Base-by-base conservation (phyloP, 345 rosid genomes). In the Raphanus sativus region DNA sequence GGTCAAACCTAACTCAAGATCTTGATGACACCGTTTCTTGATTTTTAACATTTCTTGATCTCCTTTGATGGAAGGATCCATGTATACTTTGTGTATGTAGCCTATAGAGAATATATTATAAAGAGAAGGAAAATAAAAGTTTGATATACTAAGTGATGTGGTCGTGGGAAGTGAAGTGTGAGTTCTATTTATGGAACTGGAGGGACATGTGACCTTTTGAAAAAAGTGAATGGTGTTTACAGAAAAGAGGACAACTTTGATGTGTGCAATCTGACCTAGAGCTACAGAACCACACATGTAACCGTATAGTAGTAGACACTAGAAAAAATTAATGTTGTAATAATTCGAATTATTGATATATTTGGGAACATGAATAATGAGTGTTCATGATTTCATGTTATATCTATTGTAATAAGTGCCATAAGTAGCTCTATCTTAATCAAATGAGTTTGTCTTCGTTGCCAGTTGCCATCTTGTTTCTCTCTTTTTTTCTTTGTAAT, bases 1-100 rank as follows among this genome's bases (percentile, higher is more conserved):
- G 70, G 85, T 84, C 63, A 91, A 92, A 81, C 89, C 94, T 81
- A 93, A 83, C 16, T 75, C 83, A 38, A 88, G 86, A 71, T 69
- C 71, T 16, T 77, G 75, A 69, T 74, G 58, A 16, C 30, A 9
- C 61, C 34, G 77, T 73, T 78, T 73, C 65, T 33, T 72, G 58
- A 17, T 8, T 62, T 56, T 45, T 9, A 32, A 70, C 76, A 71
- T 58, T 30, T 71, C 71, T 48, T 71, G 32, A 40, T 67, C 59
- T 73, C 21, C 58, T 24, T 26, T 78, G 74, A 25, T 48, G 29
- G 63, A 73, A 8, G 69, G 8, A 74, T 74, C 75, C 79, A 79
- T 79, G 48, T 3, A 13, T 28, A 16, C 55, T 42, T 12, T 58
- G 16, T 68, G 82, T 65, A 9, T 58, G 48, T 33, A 33, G 65